Base-by-base conservation (phyloP, 306 rosid species). In the Dryas drummondii region DNA sequence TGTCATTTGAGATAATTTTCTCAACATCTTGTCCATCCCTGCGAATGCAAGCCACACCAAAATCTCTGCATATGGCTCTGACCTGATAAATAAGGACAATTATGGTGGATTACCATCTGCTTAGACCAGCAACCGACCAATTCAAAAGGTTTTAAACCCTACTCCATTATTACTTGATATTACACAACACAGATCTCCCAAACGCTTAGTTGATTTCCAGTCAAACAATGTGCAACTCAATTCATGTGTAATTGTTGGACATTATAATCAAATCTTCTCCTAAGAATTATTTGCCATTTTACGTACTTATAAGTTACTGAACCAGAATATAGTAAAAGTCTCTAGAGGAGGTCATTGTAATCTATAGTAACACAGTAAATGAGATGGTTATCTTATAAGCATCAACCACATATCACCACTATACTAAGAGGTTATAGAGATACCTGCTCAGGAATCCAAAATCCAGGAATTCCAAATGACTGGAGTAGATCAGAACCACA, bases 401-500 rank as follows among this genome's bases (percentile, higher is more conserved):
- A 15, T 65, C 17, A 41, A 75, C 15, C n/a, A 59, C 16, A 41
- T 57, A 32, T 32, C 6, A 32, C 47, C 41, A 48, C 11, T 22
- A 52, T 5, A 41, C 17, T 15, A 14, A 15, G 14, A 67, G 42
- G 14, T 16, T 57, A 69, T 0, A 27, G 22, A 76, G 59, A 41
- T 82, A 94, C 93, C 93, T 92, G 97, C 66, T 88, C 93, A 4
- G 49, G 84, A 62, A 87, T 82, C 99, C 97, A 94, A 19, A 75
- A 12, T 82, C 93, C 96, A 76, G 97, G 97, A 81, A 81, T 79
- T 64, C 84, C 71, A 74, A 92, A 94, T 72, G 97, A 92, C 40
- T 86, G 91, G 49, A 94, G 86, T 55, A 94, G 91, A 87, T 94
- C 99, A 51, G 99, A 92, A 82, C 97, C 99, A 54, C 99, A 94